Conservation (phyloP, 306 rosid species). For the Gastrolobium bilobum region DNA sequence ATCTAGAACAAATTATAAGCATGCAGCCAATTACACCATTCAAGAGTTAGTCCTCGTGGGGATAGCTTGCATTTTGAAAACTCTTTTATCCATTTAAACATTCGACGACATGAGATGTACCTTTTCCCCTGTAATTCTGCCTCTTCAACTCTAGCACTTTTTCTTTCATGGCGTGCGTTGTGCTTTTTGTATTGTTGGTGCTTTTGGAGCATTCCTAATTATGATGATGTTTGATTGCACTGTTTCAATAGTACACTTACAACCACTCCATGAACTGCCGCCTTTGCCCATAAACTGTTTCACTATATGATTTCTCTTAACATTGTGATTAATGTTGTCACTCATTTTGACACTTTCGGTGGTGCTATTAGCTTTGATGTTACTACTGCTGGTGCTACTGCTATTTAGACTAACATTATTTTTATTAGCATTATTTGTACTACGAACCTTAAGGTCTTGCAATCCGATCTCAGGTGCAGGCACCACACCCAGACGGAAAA, state of each 20-base stretch:
- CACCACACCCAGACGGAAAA: conserved; percentile 68
- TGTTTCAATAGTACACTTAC: conserved; percentile 68
- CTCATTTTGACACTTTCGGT: conserved; percentile 22
- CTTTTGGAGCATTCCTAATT: conserved; percentile 46
- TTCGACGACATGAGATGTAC: conserved; percentile 66
- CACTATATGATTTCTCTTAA: conserved; percentile 35
- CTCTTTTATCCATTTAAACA: conserved; percentile 73
- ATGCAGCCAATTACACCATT: conserved; percentile 10
- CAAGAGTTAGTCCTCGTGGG: conserved; percentile 44
- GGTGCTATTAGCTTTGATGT: background rate
- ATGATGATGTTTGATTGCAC: conserved; percentile 49
- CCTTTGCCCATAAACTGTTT: conserved; percentile 49
- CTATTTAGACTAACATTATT: conserved; percentile 47
- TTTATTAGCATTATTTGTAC: conserved; percentile 46
- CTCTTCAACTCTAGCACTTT: conserved; percentile 56
- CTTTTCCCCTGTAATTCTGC: conserved; percentile 62
- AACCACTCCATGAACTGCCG: conserved; percentile 57
- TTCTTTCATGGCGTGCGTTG: conserved; percentile 56
- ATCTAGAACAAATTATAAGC: conserved; percentile 31
- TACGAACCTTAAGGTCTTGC: conserved; percentile 60
- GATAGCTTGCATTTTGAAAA: conserved; percentile 62
- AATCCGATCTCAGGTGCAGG: conserved; percentile 72
- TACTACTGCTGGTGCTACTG: conserved; percentile 33
- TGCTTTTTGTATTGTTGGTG: conserved; percentile 36
- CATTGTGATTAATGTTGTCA: background rate